Conservation (phyloP, 345 rosid genomes). For the Turritis glabra region DNA sequence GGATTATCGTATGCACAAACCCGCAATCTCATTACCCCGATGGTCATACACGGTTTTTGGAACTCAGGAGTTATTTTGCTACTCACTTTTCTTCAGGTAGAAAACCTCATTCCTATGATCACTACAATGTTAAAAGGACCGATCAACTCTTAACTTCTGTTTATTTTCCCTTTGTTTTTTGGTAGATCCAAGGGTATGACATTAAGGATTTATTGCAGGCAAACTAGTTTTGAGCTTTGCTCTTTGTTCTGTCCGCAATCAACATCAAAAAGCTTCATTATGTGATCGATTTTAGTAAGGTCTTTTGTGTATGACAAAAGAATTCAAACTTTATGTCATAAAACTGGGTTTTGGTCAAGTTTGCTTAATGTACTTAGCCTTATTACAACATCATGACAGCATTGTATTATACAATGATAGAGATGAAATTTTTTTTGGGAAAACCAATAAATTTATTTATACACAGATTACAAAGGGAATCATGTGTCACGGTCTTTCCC, state of each 20-base stretch:
- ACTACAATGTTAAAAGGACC: not conserved
- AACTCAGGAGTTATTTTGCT: constrained; percentile 82
- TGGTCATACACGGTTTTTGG: constrained; percentile 84
- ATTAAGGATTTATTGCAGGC: constrained; percentile 78
- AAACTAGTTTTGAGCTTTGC: constrained; percentile 18
- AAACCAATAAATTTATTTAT: not conserved
- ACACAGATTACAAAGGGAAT: not conserved
- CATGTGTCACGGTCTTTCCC: not conserved
- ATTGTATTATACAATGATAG: not conserved
- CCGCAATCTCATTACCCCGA: constrained; percentile 79
- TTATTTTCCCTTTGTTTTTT: not conserved
- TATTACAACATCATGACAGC: not conserved
- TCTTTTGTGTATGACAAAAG: not conserved
- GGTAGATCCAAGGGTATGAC: constrained; percentile 82
- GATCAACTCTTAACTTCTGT: not conserved
- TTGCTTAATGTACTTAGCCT: not conserved
- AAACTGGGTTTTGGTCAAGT: not conserved
- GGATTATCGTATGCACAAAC: constrained; percentile 91
- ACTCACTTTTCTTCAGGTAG: constrained; percentile 89
- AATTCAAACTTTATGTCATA: not conserved
- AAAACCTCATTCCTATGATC: not conserved
- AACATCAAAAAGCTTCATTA: not conserved
- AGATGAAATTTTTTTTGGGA: too few relatives aligned
- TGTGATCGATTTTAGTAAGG: not conserved
- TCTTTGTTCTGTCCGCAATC: not conserved